These are phyloP conservation scores for Diaporthe destruens DNA, from an alignment of 2,329 filamentous ascomycete genomes.

Conservation along the genomic window DNA sequence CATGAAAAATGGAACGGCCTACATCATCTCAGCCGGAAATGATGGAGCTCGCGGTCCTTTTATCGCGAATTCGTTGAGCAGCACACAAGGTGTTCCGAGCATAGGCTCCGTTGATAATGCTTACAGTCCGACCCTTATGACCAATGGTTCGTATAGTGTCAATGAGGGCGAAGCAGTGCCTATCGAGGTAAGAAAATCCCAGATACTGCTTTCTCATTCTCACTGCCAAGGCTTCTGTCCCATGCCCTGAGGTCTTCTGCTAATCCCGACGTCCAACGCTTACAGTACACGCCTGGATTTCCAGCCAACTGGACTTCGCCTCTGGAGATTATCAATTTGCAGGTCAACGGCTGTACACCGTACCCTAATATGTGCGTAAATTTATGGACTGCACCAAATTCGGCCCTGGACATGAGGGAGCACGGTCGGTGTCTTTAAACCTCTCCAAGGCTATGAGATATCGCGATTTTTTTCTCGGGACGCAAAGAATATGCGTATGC, in stretches of 20 bases:
- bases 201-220: not conserved
- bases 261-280: not conserved
- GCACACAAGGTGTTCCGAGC: conserved; percentile 27
- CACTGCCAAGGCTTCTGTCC: not conserved
- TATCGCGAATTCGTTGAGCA: conserved; percentile 25
- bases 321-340: conserved; percentile 26
- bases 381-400: too few species aligned
- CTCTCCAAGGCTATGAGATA: not conserved
- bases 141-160: conserved; percentile 26
- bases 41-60: conserved; percentile 26
- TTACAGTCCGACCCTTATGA: conserved; percentile 28
- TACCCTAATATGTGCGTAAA: conserved; percentile 23
- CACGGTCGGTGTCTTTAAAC: too few species aligned
- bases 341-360: conserved; percentile 28
- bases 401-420: too few species aligned
- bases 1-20: conserved; percentile 20
- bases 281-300: conserved; percentile 29
- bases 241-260: not conserved
- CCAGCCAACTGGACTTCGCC: conserved; percentile 34
- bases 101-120: conserved; percentile 34
- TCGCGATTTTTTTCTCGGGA: too few species aligned
- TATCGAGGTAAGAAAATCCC: not conserved
- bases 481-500: not conserved
- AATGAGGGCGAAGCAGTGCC: conserved; percentile 28
- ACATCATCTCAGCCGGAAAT: conserved; percentile 31